phyloP scores from a whole-genome alignment of 2,329 filamentous ascomycete genomes.

The Capronia americana region DNA sequence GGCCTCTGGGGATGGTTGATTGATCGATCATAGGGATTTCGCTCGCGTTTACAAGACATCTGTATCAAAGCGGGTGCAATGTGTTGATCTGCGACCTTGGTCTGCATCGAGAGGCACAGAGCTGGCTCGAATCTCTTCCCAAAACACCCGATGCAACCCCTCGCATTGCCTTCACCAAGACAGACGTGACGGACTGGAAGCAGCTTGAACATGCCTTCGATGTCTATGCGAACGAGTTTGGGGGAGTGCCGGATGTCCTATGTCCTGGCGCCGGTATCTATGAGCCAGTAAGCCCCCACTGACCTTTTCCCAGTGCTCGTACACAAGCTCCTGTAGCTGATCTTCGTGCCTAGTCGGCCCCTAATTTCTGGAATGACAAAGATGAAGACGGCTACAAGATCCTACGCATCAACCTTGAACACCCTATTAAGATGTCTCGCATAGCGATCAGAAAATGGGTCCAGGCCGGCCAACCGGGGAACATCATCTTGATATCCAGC shows the following conservation, averaged over 20 bases:
- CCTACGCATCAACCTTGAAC: constrained; percentile 58
- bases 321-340: background rate
- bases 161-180: constrained; percentile 51
- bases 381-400: constrained; percentile 52
- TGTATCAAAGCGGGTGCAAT: constrained; percentile 52
- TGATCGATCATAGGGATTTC: constrained; percentile 47
- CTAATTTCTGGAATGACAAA: constrained; percentile 55
- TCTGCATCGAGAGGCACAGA: constrained; percentile 52
- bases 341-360: constrained; percentile 44
- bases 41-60: constrained; percentile 49
- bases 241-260: constrained; percentile 54
- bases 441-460: constrained; percentile 48
- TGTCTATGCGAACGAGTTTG: constrained; percentile 56
- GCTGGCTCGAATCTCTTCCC: constrained; percentile 44
- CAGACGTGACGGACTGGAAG: constrained; percentile 56
- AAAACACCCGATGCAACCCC: constrained; percentile 30
- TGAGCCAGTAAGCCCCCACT: constrained; percentile 40
- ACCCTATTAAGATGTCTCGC: constrained; percentile 59
- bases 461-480: background rate
- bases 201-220: constrained; percentile 58
- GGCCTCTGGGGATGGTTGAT: background rate
- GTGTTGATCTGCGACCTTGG: constrained; percentile 53
- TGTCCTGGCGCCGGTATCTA: constrained; percentile 51
- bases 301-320: background rate
- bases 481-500: constrained; percentile 55